Evolutionary conservation across 148 eudicot species (phyloP).

Genomic region (Rhododendron griersonianum): DNA sequence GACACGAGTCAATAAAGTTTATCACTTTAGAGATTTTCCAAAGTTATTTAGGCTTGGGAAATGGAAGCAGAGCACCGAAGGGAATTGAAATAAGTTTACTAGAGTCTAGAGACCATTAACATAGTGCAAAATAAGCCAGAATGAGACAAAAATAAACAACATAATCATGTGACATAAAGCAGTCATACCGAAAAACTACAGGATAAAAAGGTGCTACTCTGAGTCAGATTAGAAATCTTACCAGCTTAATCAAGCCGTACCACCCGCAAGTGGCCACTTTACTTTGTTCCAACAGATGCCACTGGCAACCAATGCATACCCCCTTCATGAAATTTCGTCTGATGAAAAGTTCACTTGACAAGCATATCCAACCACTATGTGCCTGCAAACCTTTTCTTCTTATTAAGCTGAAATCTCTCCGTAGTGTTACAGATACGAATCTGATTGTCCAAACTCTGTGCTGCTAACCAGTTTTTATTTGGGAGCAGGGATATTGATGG

Average conservation of each 20-base stretch:
- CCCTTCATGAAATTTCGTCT: constrained; percentile 58
- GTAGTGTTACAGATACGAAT: no score
- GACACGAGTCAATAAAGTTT: not conserved
- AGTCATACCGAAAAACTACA: not conserved
- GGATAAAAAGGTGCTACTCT: not conserved
- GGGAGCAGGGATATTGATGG: no score
- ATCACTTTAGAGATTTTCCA: not conserved
- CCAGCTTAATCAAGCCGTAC: constrained; percentile 96
- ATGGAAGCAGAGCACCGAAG: not conserved
- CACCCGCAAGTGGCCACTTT: constrained; percentile 99
- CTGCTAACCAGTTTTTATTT: no score
- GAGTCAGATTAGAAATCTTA: constrained; percentile 21
- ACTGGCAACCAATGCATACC: constrained; percentile 80
- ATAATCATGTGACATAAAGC: not conserved
- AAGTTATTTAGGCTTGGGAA: not conserved
- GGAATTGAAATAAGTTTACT: not conserved
- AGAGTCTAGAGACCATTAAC: not conserved
- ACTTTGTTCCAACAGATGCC: constrained; percentile 96
- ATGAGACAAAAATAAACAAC: not conserved
- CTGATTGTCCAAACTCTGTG: no score
- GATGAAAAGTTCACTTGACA: no score
- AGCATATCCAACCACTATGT: no score
- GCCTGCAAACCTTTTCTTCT: no score
- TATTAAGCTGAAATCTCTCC: no score
- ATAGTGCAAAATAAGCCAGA: not conserved